phyloP scores from a whole-genome alignment of 495 filamentous ascomycete genomes.

The Talaromyces wortmannii region DNA sequence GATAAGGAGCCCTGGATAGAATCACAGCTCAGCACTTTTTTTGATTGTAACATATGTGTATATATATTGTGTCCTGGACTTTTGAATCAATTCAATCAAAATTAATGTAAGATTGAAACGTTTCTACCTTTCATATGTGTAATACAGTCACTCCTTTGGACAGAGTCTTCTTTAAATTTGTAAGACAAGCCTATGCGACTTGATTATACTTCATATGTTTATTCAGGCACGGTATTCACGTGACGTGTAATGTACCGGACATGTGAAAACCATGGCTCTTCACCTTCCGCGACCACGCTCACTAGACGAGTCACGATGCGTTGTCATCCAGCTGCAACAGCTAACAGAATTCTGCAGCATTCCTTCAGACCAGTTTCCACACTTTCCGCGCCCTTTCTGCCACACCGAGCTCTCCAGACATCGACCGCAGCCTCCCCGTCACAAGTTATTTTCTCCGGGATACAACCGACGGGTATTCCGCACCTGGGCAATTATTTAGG shows the following conservation, averaged over 20 bases:
- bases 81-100: background rate
- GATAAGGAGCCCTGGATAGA: background rate
- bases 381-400: background rate
- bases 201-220: background rate
- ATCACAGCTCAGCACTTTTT: background rate
- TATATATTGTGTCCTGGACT: background rate
- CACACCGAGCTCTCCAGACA: background rate
- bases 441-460: slow-evolving; percentile 74
- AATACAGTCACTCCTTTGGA: too few relatives aligned
- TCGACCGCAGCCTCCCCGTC: background rate
- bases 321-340: background rate
- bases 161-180: background rate
- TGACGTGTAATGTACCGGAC: slow-evolving; percentile 1
- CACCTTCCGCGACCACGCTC: background rate
- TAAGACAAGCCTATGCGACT: background rate
- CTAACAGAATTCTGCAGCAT: background rate
- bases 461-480: slow-evolving; percentile 93
- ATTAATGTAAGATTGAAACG: background rate
- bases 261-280: background rate
- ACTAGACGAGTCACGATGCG: background rate
- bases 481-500: slow-evolving; percentile 96
- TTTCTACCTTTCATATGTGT: too few relatives aligned
- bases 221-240: background rate
- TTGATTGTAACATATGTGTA: background rate
- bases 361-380: background rate